These are phyloP conservation scores for Amanita pseudoporphyria DNA, from an alignment of 768 basidiomycete genomes.

Conservation along the genomic window DNA sequence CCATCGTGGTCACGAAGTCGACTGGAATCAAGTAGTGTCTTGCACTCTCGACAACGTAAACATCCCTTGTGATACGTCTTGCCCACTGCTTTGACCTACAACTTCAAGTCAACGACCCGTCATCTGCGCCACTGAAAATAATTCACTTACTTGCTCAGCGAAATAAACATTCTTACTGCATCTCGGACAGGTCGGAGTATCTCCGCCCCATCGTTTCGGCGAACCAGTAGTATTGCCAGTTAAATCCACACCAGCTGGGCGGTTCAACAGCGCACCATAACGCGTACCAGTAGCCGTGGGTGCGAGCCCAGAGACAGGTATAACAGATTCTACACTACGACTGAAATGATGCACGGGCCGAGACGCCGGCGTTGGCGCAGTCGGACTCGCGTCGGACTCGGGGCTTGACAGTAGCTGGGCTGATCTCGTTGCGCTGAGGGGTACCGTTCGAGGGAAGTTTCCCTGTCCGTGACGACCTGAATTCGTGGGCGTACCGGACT, in stretches of 20 bases:
- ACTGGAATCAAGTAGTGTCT: slow-evolving; percentile 58
- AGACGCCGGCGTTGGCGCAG: slow-evolving; percentile 3
- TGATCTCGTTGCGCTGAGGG: slow-evolving; percentile 30
- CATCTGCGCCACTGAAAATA: neutral
- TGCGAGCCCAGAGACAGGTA: slow-evolving; percentile 16
- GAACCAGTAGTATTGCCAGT: slow-evolving; percentile 25
- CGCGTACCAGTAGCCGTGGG: slow-evolving; percentile 50
- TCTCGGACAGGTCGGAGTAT: slow-evolving; percentile 54
- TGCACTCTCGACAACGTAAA: slow-evolving; percentile 68
- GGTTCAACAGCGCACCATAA: slow-evolving; percentile 46
- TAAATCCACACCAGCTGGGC: slow-evolving; percentile 22
- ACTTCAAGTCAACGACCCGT: neutral
- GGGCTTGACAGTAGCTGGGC: neutral
- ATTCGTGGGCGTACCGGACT: slow-evolving; percentile 24
- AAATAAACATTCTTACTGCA: slow-evolving; percentile 78
- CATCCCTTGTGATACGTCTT: slow-evolving; percentile 76
- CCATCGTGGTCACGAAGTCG: slow-evolving; percentile 71
- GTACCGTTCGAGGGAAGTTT: slow-evolving; percentile 45
- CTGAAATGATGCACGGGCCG: slow-evolving; percentile 5
- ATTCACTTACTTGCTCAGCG: slow-evolving; percentile 57
- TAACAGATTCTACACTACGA: slow-evolving; percentile 8
- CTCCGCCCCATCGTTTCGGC: slow-evolving; percentile 42
- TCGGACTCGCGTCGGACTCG: neutral
- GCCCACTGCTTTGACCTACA: slow-evolving; percentile 68
- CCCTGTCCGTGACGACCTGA: slow-evolving; percentile 35